Base-by-base conservation (phyloP, 805 yeast species). In the Candida chauliodis region DNA sequence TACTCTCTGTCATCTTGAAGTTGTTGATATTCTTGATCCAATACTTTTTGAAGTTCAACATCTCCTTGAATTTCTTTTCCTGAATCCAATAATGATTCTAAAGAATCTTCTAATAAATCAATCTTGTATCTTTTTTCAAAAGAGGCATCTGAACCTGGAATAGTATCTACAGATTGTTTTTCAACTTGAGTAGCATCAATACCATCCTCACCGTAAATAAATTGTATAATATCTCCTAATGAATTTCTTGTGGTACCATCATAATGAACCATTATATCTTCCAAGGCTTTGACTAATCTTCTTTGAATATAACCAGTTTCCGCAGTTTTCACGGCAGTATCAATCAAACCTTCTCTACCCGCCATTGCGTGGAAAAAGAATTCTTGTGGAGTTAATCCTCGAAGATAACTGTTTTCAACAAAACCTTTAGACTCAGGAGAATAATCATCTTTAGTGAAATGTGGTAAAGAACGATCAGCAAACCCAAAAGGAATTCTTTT, bases 351-450 rank as follows among this genome's bases (percentile, higher is more conserved):
- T 71, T 93, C 99, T 77, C 99, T 88, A 73, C 99, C 99, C 58
- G 99, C 98, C 96, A 93, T 93, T 37, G 98, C 97, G 62, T 93
- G 99, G 83, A 93, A 93, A 62, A 93, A 90, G 63, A 93, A 93
- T 63, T 93, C 99, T 64, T 93, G 98, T 23, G 99, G 99, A 5
- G 99, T 90, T 55, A 93, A 75, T 26, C 99, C 99, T 72, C 98
- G 81, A 58, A 91, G 74, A 58, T 93, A 93, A 10, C 99, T 93
- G 60, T 93, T 93, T 63, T 95, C 96, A 44, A 93, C 95, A 55
- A 93, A 93, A 51, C 99, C 99, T 61, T 89, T 89, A 3, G 98
- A 91, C 64, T 93, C 99, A 16, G 99, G 98, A 36, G 96, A 87
- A 62, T 93, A 93, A 62, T 93, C 99, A 69, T 93, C 99, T 63